Evolutionary conservation across 1,284 basidiomycete species (phyloP).

Genomic region (Ustilago cynodontis): DNA sequence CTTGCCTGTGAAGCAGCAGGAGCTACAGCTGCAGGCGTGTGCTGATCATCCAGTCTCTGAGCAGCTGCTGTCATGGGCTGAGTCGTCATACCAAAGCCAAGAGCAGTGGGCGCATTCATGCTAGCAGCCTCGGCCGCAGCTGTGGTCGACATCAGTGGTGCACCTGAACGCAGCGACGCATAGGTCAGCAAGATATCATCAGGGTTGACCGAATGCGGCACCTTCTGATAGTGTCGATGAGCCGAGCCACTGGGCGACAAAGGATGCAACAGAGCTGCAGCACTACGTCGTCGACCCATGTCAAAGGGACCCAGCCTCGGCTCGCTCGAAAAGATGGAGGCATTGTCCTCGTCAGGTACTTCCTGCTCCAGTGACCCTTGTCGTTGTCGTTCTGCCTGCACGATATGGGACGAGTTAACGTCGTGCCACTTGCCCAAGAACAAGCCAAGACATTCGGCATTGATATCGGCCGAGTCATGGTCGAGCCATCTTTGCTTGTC

Average conservation of each 20-base stretch:
- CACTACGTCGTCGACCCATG: conserved; percentile 38
- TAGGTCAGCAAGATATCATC: conserved; percentile 54
- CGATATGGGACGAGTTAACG: conserved; percentile 43
- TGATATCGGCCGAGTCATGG: conserved; percentile 78
- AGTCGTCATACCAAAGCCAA: conserved; percentile 17
- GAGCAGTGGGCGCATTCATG: conserved; percentile 13
- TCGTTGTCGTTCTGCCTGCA: conserved; percentile 38
- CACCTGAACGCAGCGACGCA: conserved; percentile 51
- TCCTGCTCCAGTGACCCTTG: conserved; percentile 27
- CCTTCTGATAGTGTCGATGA: conserved; percentile 31
- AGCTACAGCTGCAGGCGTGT: conserved; percentile 4
- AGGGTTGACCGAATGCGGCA: conserved; percentile 45
- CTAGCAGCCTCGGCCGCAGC: conserved; percentile 18
- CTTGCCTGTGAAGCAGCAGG: not conserved
- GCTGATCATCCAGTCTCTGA: conserved; percentile 29
- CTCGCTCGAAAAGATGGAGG: conserved; percentile 37
- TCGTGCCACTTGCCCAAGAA: conserved; percentile 58
- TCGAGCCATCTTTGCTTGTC: conserved; percentile 78
- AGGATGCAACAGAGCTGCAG: conserved; percentile 30
- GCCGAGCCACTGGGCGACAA: conserved; percentile 36
- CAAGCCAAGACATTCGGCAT: conserved; percentile 76
- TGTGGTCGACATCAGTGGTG: conserved; percentile 34
- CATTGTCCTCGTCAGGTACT: conserved; percentile 31
- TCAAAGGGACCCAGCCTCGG: conserved; percentile 34
- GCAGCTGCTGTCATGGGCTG: conserved; percentile 39